Evolutionary conservation across 495 filamentous ascomycete genomes (phyloP).

Genomic region (Penicillium longicatenatum): DNA sequence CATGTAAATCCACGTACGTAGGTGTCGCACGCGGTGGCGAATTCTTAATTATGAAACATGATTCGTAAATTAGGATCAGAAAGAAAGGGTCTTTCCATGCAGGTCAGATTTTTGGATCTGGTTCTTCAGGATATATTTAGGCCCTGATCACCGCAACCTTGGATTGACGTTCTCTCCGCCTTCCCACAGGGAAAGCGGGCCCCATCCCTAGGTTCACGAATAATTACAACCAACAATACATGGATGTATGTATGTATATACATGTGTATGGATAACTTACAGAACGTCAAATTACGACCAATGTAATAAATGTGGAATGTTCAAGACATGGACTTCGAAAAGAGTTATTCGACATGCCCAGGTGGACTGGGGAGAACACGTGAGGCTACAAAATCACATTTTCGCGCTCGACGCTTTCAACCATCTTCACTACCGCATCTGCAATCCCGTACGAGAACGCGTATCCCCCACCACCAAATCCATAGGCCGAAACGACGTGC

Average conservation of each 20-base stretch:
- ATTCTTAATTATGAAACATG: neutral
- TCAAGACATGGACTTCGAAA: no score
- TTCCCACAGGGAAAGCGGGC: no score
- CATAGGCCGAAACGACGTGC: slow-evolving; percentile 42
- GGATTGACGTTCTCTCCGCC: no score
- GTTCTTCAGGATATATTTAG: neutral
- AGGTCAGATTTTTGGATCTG: neutral
- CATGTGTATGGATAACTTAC: no score
- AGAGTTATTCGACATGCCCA: no score
- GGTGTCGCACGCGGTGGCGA: neutral
- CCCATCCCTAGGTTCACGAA: no score
- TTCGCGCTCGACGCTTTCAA: slow-evolving; percentile 36
- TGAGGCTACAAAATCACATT: slow-evolving; percentile 29
- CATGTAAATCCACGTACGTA: slow-evolving; percentile 2
- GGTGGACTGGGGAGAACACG: neutral
- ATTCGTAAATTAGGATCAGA: neutral
- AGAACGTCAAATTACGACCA: no score
- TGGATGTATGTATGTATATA: no score
- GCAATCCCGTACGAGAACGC: slow-evolving; percentile 47
- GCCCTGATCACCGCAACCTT: neutral
- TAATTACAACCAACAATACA: no score
- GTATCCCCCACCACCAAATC: slow-evolving; percentile 48
- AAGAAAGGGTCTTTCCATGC: neutral
- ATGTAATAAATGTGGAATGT: no score
- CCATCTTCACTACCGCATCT: slow-evolving; percentile 43